Evolutionary conservation across 1,284 basidiomycete genomes (phyloP).

Genomic region (Trichosporon faecale): DNA sequence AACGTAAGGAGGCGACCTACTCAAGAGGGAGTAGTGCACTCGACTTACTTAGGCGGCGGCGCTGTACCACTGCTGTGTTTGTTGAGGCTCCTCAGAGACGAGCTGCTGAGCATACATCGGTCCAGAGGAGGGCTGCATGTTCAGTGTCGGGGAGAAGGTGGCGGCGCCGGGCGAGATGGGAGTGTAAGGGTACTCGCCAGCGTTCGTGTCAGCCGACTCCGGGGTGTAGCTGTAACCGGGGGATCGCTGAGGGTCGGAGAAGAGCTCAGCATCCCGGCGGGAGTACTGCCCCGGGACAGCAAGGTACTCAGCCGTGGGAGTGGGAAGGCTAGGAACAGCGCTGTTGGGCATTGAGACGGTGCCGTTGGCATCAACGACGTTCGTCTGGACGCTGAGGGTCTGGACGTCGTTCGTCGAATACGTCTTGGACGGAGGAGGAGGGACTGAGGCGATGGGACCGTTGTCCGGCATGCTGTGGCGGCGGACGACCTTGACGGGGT

Average conservation of each 20-base stretch:
- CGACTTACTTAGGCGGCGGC: not conserved
- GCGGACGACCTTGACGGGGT: constrained; percentile 14
- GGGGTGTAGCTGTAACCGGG: constrained; percentile 19
- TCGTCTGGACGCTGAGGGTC: constrained; percentile 13
- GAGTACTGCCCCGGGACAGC: constrained; percentile 13
- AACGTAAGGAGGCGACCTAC: not conserved
- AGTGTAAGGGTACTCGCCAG: constrained; percentile 24
- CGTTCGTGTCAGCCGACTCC: constrained; percentile 16
- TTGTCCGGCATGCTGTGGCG: constrained; percentile 25
- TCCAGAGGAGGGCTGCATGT: constrained; percentile 15
- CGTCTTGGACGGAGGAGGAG: constrained; percentile 17
- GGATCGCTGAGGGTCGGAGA: constrained; percentile 13
- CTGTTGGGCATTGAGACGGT: constrained; percentile 15
- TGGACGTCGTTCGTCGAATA: constrained; percentile 21
- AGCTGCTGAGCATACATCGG: constrained; percentile 5
- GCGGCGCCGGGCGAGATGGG: constrained; percentile 23
- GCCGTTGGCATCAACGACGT: constrained; percentile 7
- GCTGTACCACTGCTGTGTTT: constrained; percentile 5
- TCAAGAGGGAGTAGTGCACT: no score
- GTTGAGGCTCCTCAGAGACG: constrained; percentile 9
- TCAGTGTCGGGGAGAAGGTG: constrained; percentile 17
- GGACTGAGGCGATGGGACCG: constrained; percentile 7
- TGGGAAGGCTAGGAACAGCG: constrained; percentile 14
- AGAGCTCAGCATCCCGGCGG: not conserved
- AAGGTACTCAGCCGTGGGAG: constrained; percentile 18